A percentile compares a stretch with the other conserved stretches of the same genome.
Conservation (phyloP, 768 basidiomycete genomes). For the Hygrophorus russula region DNA sequence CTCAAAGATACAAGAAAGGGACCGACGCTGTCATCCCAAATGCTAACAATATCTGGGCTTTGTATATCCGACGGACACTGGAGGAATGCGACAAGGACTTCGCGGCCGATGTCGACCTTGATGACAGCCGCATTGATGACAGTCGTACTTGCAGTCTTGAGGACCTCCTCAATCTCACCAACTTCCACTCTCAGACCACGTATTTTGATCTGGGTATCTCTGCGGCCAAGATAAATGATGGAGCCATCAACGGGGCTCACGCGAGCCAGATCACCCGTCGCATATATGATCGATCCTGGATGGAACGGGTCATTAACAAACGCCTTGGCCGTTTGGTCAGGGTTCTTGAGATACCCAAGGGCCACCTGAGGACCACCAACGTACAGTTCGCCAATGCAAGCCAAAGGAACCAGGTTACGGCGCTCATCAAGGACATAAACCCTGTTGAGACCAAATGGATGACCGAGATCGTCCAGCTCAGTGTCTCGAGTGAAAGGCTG, state of each 20-base stretch:
- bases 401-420: no score
- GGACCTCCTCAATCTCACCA: slow-evolving; percentile 1
- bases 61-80: not conserved
- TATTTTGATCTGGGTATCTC: slow-evolving; percentile 3
- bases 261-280: not conserved
- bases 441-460: no score
- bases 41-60: not conserved
- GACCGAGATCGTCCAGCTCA: no score
- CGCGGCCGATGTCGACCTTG: slow-evolving; percentile 1
- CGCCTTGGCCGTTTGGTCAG: not conserved
- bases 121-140: not conserved
- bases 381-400: no score
- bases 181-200: not conserved
- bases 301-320: not conserved
- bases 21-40: not conserved
- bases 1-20: not conserved
- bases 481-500: no score
- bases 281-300: not conserved
- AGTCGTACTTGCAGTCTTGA: not conserved
- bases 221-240: not conserved
- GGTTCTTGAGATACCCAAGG: slow-evolving; percentile 1
- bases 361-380: slow-evolving; percentile 1
- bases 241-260: slow-evolving; percentile 2
- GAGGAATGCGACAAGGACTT: not conserved
- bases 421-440: no score